A percentile compares a stretch with the other conserved stretches of the same genome.
These are phyloP conservation scores for Trichoderma polysporum DNA, from an alignment of 2,329 filamentous ascomycete species.

Conservation along the genomic window DNA sequence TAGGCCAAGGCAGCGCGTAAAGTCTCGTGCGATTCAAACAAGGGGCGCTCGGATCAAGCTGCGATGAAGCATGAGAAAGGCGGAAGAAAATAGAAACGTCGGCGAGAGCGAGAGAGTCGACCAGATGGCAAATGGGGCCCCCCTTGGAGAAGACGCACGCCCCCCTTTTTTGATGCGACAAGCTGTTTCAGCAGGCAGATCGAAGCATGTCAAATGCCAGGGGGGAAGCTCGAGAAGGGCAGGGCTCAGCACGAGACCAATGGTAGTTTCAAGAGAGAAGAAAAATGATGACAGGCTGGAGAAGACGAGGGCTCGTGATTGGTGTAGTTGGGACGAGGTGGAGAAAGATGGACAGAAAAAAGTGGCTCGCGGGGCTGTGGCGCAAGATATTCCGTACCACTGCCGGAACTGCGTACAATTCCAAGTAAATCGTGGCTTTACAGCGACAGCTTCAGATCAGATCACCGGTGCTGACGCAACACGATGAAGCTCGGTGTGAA, in stretches of 20 bases:
- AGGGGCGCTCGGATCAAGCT: slow-evolving; percentile 12
- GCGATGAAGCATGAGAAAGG: not conserved
- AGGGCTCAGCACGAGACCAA: not conserved
- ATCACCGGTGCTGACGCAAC: not conserved
- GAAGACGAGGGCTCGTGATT: not conserved
- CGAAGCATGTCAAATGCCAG: slow-evolving; percentile 4
- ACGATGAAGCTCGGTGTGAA: not conserved
- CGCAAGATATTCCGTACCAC: not conserved
- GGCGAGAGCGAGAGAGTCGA: slow-evolving; percentile 14
- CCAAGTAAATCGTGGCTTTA: not conserved
- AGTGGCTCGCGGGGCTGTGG: slow-evolving; percentile 13
- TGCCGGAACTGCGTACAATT: not conserved
- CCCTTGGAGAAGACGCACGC: slow-evolving; percentile 5
- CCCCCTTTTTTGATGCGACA: slow-evolving; percentile 16
- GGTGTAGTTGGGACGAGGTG: not conserved
- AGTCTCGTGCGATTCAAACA: not conserved
- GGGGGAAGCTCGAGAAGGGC: not conserved
- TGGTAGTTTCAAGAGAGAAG: not conserved
- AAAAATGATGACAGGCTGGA: not conserved
- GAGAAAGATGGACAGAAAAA: not conserved
- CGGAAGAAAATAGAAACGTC: slow-evolving; percentile 6
- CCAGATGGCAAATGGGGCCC: slow-evolving; percentile 18
- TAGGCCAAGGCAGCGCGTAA: too few species aligned
- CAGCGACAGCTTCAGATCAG: not conserved
- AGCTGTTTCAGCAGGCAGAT: slow-evolving; percentile 19